Evolutionary conservation across 345 rosid species (phyloP), one percentile per base, ranked within the genome.

Genomic region (Physaria fendleri): DNA sequence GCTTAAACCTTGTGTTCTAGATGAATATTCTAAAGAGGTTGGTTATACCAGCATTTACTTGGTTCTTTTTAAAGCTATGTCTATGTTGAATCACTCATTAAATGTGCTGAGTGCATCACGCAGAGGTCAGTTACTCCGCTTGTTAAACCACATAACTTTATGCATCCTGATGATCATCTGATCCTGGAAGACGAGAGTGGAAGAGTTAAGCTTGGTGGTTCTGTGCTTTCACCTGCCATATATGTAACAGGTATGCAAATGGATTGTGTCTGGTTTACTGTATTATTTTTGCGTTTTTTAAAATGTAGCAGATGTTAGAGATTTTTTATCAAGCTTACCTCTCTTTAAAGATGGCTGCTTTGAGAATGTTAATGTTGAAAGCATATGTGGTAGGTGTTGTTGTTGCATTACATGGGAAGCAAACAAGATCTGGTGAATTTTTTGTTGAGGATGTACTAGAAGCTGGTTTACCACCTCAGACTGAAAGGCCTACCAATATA

Each of bases 181-280:
- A 69, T 87, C 56, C 64, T 93, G 69, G 96, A 93, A 85, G 99
- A 90, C 65, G 99, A 93, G 73, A 87, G 92, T 62, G 97, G 96
- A 25, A 81, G 99, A 76, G 97, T 90, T 56, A 79, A 85, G 71
- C 94, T 93, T 44, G 71, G 85, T 0, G 92, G 97, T n/a, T 48
- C 76, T 58, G 32, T 40, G 35, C 83, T 85, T 67, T 73, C 78
- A 40, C 87, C 88, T 44, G 74, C 88, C 1, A 46, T 66, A 16
- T 89, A 79, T 71, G 92, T 93, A 11, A 89, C 99, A 73, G 99
- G 99, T 93, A 13, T 35, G 67, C 11, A 29, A 12, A 13, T 56
- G 23, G 28, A 34, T 46, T 66, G 11, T 60, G 9, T 11, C 29
- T 52, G 9, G 29, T 65, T 45, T 28, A 56, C 28, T 50, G 42